phyloP scores from a whole-genome alignment of 306 rosid species.

The Ormosia semicastrata region DNA sequence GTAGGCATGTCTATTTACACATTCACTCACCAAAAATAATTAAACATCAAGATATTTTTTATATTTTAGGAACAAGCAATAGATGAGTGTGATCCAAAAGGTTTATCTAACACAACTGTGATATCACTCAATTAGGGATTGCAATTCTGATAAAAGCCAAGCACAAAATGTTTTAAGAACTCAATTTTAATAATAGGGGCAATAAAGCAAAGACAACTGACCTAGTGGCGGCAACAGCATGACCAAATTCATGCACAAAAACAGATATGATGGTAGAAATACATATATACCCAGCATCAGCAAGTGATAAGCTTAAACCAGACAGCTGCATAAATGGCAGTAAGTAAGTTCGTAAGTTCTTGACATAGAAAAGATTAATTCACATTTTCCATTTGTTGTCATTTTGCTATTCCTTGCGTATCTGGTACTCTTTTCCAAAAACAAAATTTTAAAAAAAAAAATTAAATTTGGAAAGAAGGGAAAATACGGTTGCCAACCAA shows the following conservation, averaged over 20 bases:
- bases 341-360: neutral
- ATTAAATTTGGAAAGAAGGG: neutral
- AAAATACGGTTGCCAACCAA: slow-evolving; percentile 29
- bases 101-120: slow-evolving; percentile 4
- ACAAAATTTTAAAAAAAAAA: neutral
- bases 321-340: slow-evolving; percentile 32
- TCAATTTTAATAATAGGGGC: neutral
- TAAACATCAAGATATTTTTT: neutral
- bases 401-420: neutral
- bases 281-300: slow-evolving; percentile 55
- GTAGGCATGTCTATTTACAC: neutral
- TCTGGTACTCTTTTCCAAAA: neutral
- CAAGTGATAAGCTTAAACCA: slow-evolving; percentile 40
- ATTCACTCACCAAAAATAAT: neutral
- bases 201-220: slow-evolving; percentile 32
- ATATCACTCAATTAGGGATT: neutral
- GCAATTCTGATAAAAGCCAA: neutral
- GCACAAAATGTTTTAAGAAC: neutral
- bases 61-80: neutral
- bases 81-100: neutral
- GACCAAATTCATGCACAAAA: slow-evolving; percentile 71
- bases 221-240: slow-evolving; percentile 85
- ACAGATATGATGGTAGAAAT: slow-evolving; percentile 70
- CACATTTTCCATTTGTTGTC: neutral
- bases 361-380: slow-evolving; percentile 10